A percentile compares a stretch with the other conserved stretches of the same genome.
phyloP scores from a whole-genome alignment of 805 yeast species.

The Jamesozyma rosinii region DNA sequence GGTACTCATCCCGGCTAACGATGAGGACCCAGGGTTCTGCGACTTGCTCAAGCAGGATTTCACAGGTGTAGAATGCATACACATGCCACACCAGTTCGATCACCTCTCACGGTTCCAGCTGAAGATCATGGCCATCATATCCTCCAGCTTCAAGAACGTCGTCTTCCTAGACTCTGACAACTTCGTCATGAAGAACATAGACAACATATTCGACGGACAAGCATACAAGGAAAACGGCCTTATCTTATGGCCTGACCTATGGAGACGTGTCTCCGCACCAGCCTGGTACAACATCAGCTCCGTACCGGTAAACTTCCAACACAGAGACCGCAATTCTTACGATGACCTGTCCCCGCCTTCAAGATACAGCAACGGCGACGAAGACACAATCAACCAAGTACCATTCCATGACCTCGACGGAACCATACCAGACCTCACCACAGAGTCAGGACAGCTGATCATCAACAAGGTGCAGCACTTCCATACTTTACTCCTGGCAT shows the following conservation, averaged over 20 bases:
- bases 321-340: constrained; percentile 30
- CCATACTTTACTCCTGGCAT: constrained; percentile 47
- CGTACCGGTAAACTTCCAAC: constrained; percentile 32
- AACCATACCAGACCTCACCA: constrained; percentile 56
- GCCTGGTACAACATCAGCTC: constrained; percentile 60
- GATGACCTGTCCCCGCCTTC: constrained; percentile 30
- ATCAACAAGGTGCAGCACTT: constrained; percentile 52
- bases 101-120: constrained; percentile 49
- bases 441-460: constrained; percentile 64
- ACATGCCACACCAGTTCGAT: constrained; percentile 34
- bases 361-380: constrained; percentile 12
- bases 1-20: constrained; percentile 57
- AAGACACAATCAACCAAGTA: constrained; percentile 24
- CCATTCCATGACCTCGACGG: constrained; percentile 53
- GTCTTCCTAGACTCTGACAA: constrained; percentile 70
- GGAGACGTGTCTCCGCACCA: constrained; percentile 79
- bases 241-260: constrained; percentile 76
- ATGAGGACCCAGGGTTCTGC: constrained; percentile 64
- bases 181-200: constrained; percentile 59
- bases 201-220: constrained; percentile 45
- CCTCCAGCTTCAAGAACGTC: constrained; percentile 65
- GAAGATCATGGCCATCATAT: constrained; percentile 59
- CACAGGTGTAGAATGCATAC: constrained; percentile 51
- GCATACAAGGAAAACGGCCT: constrained; percentile 40
- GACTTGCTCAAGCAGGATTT: constrained; percentile 49